phyloP scores from a whole-genome alignment of 179 eudicot species.

The Spinacia oleracea region DNA sequence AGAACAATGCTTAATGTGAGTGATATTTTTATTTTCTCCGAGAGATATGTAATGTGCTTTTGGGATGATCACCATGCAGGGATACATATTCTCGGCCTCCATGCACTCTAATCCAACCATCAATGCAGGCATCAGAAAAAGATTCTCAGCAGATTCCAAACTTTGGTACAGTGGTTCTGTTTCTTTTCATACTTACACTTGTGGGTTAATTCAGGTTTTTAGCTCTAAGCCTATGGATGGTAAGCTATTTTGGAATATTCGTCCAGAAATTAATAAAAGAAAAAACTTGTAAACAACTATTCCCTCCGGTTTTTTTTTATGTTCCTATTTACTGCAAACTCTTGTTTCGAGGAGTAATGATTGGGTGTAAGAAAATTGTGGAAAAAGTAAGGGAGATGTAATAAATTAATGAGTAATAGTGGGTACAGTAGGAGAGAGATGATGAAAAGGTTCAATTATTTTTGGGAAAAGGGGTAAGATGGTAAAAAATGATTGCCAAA shows the following conservation, averaged over 20 bases:
- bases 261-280: neutral
- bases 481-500: too few relatives aligned
- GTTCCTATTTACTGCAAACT: too few relatives aligned
- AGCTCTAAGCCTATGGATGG: neutral
- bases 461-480: too few relatives aligned
- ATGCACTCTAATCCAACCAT: conserved; percentile 90
- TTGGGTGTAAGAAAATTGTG: too few relatives aligned
- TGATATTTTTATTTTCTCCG: neutral
- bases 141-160: conserved; percentile 60
- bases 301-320: too few relatives aligned
- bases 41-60: conserved; percentile 20
- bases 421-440: too few relatives aligned
- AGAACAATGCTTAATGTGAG: neutral
- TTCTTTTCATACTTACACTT: conserved; percentile 5
- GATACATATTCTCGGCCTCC: conserved; percentile 92
- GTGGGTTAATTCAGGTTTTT: neutral
- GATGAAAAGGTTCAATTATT: too few relatives aligned
- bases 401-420: too few relatives aligned
- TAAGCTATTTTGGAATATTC: neutral
- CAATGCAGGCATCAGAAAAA: conserved; percentile 51
- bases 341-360: too few relatives aligned
- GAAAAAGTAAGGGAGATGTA: too few relatives aligned
- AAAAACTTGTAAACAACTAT: neutral
- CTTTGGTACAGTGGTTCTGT: conserved; percentile 59
- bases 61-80: conserved; percentile 50